Evolutionary conservation across 176 grass and related monocot genomes (phyloP).

Genomic region (Zoysia japonica): DNA sequence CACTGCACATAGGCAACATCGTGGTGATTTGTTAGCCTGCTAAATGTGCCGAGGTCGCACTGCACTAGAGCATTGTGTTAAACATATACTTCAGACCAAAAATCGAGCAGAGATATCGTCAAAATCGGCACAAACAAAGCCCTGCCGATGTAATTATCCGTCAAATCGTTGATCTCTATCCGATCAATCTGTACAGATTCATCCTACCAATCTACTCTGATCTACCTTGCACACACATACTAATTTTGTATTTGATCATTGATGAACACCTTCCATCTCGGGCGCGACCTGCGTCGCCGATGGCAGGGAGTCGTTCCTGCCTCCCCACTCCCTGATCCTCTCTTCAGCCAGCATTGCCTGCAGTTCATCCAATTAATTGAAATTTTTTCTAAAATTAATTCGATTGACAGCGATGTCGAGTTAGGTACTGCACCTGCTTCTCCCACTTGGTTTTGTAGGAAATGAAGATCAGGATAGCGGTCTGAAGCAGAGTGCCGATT

Average conservation of each 20-base stretch:
- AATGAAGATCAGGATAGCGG: conserved; percentile 57
- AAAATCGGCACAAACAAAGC: not conserved
- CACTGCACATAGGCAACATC: too few relatives aligned
- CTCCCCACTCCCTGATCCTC: conserved; percentile 72
- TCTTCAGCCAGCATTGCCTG: conserved; percentile 68
- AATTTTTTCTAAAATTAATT: not conserved
- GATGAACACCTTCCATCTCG: not conserved
- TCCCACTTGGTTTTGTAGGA: conserved; percentile 85
- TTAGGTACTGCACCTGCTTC: conserved; percentile 55
- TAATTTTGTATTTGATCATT: conserved; percentile 5
- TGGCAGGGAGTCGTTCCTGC: conserved; percentile 36
- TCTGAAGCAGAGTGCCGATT: conserved; percentile 77
- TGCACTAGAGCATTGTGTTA: too few relatives aligned
- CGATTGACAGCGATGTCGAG: not conserved
- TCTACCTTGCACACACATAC: not conserved
- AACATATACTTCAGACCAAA: not conserved
- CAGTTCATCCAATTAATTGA: not conserved
- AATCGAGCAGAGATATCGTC: not conserved
- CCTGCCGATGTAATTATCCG: not conserved
- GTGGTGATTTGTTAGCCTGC: too few relatives aligned
- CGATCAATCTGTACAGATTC: conserved; percentile 38
- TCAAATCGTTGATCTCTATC: not conserved
- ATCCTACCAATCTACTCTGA: conserved; percentile 19
- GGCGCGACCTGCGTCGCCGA: conserved; percentile 21
- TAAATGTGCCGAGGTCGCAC: too few relatives aligned